phyloP scores from a whole-genome alignment of 257 asterid species.

The Coffea eugenioides region DNA sequence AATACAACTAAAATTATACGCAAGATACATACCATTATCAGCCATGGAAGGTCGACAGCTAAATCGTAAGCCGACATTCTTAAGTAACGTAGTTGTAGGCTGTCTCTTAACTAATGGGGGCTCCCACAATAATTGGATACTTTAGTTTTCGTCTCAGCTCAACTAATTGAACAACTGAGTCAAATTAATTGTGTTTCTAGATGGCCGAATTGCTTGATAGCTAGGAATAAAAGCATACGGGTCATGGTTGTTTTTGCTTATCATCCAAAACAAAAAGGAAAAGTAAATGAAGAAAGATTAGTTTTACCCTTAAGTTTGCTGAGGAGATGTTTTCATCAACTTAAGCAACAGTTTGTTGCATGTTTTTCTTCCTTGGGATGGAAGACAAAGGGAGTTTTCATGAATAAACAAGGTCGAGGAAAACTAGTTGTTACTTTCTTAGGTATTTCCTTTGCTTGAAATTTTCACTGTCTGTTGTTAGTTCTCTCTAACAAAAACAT shows the following conservation, averaged over 20 bases:
- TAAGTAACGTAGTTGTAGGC: neutral
- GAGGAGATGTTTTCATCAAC: slow-evolving; percentile 8
- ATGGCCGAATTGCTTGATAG: neutral
- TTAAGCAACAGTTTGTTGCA: slow-evolving; percentile 16
- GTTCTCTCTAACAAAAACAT: neutral
- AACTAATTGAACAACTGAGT: neutral
- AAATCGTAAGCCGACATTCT: slow-evolving; percentile 4
- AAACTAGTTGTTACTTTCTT: neutral
- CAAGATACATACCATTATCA: neutral
- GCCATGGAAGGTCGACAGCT: slow-evolving; percentile 9
- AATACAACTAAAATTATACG: neutral
- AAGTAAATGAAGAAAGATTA: slow-evolving; percentile 1
- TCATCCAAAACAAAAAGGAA: too few relatives aligned
- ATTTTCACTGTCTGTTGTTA: neutral
- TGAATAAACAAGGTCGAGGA: neutral
- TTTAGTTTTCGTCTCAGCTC: neutral
- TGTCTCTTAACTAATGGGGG: slow-evolving; percentile 7
- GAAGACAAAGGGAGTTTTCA: slow-evolving; percentile 15
- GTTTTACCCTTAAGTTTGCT: slow-evolving; percentile 20
- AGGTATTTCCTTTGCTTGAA: neutral
- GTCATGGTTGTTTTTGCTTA: too few relatives aligned
- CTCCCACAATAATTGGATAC: neutral
- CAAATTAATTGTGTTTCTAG: neutral
- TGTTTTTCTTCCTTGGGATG: slow-evolving; percentile 14
- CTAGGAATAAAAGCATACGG: neutral